A percentile compares a stretch with the other conserved stretches of the same genome.
These are phyloP conservation scores for Diplodia scrobiculata DNA, from an alignment of 2,329 filamentous ascomycete genomes.

Conservation along the genomic window DNA sequence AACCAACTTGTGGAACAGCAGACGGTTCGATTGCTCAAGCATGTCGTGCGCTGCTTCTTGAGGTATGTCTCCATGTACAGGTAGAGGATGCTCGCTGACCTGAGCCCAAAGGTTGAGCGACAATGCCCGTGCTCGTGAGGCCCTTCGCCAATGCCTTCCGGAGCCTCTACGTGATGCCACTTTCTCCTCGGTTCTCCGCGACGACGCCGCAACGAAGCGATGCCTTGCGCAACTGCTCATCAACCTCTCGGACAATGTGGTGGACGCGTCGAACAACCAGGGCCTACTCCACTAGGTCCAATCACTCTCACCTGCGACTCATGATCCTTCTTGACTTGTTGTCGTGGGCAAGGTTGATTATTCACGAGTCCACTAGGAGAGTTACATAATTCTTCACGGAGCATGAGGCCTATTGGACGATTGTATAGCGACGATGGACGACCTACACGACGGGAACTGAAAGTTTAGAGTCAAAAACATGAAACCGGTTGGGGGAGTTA, in stretches of 20 bases:
- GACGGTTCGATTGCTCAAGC: slow-evolving; percentile 91
- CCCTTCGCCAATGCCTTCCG: slow-evolving; percentile 90
- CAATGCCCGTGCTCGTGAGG: slow-evolving; percentile 92
- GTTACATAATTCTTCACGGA: slow-evolving; percentile 11
- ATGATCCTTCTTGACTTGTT: slow-evolving; percentile 5
- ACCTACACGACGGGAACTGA: slow-evolving; percentile 17
- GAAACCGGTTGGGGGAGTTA: slow-evolving; percentile 5
- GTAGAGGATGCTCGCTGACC: slow-evolving; percentile 2
- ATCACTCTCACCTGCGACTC: neutral
- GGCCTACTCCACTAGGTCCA: slow-evolving; percentile 38
- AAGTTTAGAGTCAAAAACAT: slow-evolving; percentile 3
- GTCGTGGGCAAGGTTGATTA: neutral
- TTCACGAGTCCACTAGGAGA: neutral
- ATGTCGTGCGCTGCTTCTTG: slow-evolving; percentile 95
- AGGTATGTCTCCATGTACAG: slow-evolving; percentile 62
- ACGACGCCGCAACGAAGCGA: slow-evolving; percentile 95
- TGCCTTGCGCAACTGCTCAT: slow-evolving; percentile 96
- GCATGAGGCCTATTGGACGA: slow-evolving; percentile 10
- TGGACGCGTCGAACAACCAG: slow-evolving; percentile 51
- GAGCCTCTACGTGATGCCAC: slow-evolving; percentile 98
- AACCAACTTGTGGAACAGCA: slow-evolving; percentile 96
- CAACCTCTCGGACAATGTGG: slow-evolving; percentile 89
- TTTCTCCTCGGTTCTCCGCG: slow-evolving; percentile 91
- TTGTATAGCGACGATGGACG: slow-evolving; percentile 22
- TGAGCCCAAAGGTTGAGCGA: slow-evolving; percentile 72